Evolutionary conservation across 371 early-diverging fungal species (phyloP).

Genomic region (Mucor lusitanicus): DNA sequence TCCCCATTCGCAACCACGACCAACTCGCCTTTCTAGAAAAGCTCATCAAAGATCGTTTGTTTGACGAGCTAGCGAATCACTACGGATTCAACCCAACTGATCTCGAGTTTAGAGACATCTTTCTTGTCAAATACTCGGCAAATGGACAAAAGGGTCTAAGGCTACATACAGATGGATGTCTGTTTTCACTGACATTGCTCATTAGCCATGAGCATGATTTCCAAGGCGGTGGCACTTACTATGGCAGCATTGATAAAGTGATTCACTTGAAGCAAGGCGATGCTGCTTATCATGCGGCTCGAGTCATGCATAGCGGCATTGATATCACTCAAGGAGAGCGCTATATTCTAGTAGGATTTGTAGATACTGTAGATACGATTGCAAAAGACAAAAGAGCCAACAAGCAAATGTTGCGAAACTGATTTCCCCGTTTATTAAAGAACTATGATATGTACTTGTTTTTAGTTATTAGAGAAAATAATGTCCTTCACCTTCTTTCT

Average conservation of each 20-base stretch:
- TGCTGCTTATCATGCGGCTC: constrained; percentile 55
- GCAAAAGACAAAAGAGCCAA: constrained; percentile 26
- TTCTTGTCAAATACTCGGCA: constrained; percentile 53
- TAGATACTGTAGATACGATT: constrained; percentile 55
- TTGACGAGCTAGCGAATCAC: constrained; percentile 21
- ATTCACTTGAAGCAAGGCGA: constrained; percentile 48
- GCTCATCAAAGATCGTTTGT: constrained; percentile 28
- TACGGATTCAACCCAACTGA: constrained; percentile 42
- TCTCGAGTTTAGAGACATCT: constrained; percentile 59
- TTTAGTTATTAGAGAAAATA: not conserved
- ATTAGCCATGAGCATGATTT: constrained; percentile 55
- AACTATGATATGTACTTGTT: not conserved
- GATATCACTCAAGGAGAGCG: constrained; percentile 50
- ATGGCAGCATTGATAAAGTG: constrained; percentile 31
- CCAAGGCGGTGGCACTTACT: constrained; percentile 63
- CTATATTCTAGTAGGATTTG: constrained; percentile 58
- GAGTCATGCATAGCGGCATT: constrained; percentile 50
- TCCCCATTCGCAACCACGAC: constrained; percentile 37
- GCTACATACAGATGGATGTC: constrained; percentile 63
- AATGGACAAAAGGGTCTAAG: constrained; percentile 47
- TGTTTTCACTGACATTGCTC: constrained; percentile 59
- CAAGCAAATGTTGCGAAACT: constrained; percentile 1
- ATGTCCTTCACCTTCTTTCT: constrained; percentile 14
- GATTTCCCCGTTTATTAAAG: not conserved
- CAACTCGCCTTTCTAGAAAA: constrained; percentile 13